phyloP scores from a whole-genome alignment of 805 yeast genomes.

The Starmerella apicola region DNA sequence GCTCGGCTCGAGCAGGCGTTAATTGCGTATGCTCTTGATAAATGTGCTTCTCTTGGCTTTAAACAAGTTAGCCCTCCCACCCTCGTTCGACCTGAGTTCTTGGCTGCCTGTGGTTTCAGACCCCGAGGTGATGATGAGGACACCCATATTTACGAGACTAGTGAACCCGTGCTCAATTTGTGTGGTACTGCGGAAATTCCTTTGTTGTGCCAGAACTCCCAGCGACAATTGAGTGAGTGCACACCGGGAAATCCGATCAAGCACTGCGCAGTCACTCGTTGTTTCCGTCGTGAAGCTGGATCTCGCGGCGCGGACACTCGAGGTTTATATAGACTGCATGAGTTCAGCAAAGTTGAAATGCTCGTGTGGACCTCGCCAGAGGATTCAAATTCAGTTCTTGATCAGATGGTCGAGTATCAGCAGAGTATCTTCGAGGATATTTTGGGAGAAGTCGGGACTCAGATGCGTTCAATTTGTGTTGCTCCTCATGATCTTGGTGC shows the following conservation, averaged over 20 bases:
- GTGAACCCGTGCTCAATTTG: slow-evolving; percentile 42
- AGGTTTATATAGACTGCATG: slow-evolving; percentile 90
- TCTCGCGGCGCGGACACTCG: slow-evolving; percentile 87
- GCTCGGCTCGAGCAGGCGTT: slow-evolving; percentile 84
- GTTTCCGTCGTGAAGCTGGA: slow-evolving; percentile 94
- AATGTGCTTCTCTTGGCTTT: slow-evolving; percentile 59
- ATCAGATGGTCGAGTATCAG: slow-evolving; percentile 53
- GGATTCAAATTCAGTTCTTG: slow-evolving; percentile 28
- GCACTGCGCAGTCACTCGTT: slow-evolving; percentile 56
- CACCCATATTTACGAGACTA: slow-evolving; percentile 65
- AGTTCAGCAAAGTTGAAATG: slow-evolving; percentile 87
- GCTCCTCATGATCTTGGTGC: slow-evolving; percentile 87
- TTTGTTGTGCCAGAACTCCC: slow-evolving; percentile 63
- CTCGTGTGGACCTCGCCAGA: slow-evolving; percentile 50
- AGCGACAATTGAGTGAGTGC: slow-evolving; percentile 33
- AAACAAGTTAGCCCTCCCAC: slow-evolving; percentile 70
- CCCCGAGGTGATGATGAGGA: slow-evolving; percentile 86
- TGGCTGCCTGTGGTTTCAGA: slow-evolving; percentile 84
- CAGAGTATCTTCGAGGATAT: slow-evolving; percentile 37
- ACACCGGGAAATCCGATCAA: slow-evolving; percentile 1
- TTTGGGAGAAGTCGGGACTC: slow-evolving; percentile 47
- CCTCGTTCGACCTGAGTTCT: slow-evolving; percentile 62
- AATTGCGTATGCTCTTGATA: slow-evolving; percentile 58
- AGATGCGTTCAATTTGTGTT: slow-evolving; percentile 75
- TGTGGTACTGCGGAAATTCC: slow-evolving; percentile 96